phyloP scores from a whole-genome alignment of 495 filamentous ascomycete genomes.

The Tuber aestivum region DNA sequence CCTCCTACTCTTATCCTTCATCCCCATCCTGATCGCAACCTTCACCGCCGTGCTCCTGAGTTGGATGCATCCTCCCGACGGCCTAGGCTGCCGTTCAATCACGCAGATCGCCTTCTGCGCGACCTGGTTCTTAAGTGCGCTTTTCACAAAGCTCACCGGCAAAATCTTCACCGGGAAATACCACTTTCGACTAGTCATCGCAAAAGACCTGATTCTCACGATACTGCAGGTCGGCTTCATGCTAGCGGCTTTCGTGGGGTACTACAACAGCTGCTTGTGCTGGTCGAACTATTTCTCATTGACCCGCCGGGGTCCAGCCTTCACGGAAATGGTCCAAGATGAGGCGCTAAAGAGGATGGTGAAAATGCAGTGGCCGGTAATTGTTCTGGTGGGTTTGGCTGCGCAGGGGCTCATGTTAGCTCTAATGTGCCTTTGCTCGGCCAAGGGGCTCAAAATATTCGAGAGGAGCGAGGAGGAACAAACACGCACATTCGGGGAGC shows the following conservation, averaged over 20 bases:
- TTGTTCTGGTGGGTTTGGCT: neutral
- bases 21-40: neutral
- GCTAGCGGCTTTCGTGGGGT: constrained; percentile 3
- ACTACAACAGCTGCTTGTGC: neutral
- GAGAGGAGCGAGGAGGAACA: neutral
- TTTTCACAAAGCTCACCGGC: neutral
- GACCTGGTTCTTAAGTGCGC: neutral
- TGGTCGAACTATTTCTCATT: neutral
- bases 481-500: neutral
- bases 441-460: neutral
- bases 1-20: neutral
- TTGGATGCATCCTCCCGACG: neutral
- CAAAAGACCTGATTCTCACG: neutral
- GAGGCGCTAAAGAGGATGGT: neutral
- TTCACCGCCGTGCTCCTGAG: neutral
- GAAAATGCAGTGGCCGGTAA: neutral
- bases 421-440: neutral
- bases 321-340: neutral
- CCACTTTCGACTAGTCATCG: constrained; percentile 4
- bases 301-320: neutral
- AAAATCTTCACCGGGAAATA: constrained; percentile 1
- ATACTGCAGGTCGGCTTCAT: constrained; percentile 5
- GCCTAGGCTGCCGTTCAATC: constrained; percentile 5
- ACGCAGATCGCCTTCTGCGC: neutral
- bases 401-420: neutral